Base-by-base conservation (phyloP, 139 green algal species). In the Chlamydomonas applanata region DNA sequence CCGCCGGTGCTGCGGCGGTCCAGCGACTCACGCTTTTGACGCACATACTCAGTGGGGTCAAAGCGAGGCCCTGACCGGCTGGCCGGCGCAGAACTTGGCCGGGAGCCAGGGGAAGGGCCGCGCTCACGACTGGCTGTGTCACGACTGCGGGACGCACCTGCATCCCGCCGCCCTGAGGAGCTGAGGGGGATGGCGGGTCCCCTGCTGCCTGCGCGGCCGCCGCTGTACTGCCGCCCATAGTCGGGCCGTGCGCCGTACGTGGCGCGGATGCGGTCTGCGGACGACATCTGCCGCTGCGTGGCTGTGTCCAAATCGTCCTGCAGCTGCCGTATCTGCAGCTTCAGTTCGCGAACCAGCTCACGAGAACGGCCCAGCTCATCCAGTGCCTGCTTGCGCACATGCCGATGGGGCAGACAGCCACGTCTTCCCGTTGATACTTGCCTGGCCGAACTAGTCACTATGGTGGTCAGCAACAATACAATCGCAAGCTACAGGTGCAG, bases 1-100 rank as follows among this genome's bases (percentile, higher is more conserved):
- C 35, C 35, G 11, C 61, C 53, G 22, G 29, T 56, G 19, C 74
- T 63, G 16, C 44, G 25, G 2, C 75, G 75, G 7, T 72, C 63
- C 9, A 34, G 22, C 36, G 20, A 7, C 36, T 71, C 64, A 17
- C 40, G 22, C 40, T 60, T 59, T 4, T 27, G 20, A 2, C 59
- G 59, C n/a, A 66, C 59, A 25, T 66, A 66, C 72, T 91, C 83
- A 45, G 87, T 95, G 13, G 91, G 91, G 61, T 94, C 87, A 67
- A 95, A 95, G n/a, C 91, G 81, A 29, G 59, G 56, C 36, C 35
- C 46, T 2, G 44, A 40, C 22, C 34, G 17, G 27, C 52, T 71
- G 27, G 61, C 44, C 16, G 81, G 81, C 3, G 81, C 77, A 1
- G 77, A 83, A 49, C 32, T 77, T 3, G 75, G 71, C 3, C 75